Base-by-base conservation (phyloP, 2,329 filamentous ascomycete species). In the Daldinia sp. region DNA sequence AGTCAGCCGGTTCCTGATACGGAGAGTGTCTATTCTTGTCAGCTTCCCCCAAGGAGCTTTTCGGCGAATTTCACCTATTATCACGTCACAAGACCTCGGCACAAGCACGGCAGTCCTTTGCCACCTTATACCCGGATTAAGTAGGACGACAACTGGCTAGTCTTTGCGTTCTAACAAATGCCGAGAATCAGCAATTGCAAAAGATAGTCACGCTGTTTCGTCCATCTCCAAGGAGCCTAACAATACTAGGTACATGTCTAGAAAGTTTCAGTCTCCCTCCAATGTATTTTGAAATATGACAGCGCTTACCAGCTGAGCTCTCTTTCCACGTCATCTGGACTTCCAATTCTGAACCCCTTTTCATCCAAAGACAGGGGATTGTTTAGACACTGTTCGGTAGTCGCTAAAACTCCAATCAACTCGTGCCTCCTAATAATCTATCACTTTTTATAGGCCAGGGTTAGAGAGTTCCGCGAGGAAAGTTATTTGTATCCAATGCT, bases 31-130 rank as follows among this genome's bases (percentile, higher is more conserved):
- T 21, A 25, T 45, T 45, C 21, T n/a, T 27, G 39, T 45, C 39
- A 45, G 39, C 39, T 45, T 45, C 21, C 21, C 21, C 39, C 11
- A 27, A 45, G 39, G 39, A 45, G 39, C 13, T 27, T 45, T 45
- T 45, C 39, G 39, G 39, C 39, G 39, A 45, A 45, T 45, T 45
- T 45, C 8, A 45, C 39, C 39, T 27, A 23, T 45, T 45, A 3
- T n/a, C 39, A 45, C 27, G 39, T 45, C 39, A 45, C 39, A 45
- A 45, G 39, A 45, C 39, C 39, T 45, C 39, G 21, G 39, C 13
- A 45, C 39, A 45, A 27, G 39, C 39, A 45, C 39, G 13, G 39
- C 39, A 45, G 21, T 45, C 13, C 21, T 45, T 45, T 45, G 39
- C 39, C 39, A 27, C 39, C 39, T 45, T 45, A 45, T 45, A 45